A percentile compares a stretch with the other conserved stretches of the same genome.
These are phyloP conservation scores for Curvularia eragrostidis DNA, from an alignment of 2,329 filamentous ascomycete genomes.

Conservation along the genomic window DNA sequence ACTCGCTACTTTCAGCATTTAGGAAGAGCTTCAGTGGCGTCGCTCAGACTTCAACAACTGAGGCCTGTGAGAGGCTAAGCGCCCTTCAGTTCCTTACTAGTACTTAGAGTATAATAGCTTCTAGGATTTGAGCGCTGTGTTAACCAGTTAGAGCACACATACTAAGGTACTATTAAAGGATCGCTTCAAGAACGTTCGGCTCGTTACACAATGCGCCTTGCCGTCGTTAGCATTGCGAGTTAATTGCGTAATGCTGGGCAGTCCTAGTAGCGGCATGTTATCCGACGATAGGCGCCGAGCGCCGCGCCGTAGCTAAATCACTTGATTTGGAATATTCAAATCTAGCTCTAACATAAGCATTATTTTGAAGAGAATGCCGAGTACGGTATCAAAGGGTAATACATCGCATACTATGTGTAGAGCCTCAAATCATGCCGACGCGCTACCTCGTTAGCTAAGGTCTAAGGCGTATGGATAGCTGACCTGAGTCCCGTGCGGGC, in stretches of 20 bases:
- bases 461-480: background rate
- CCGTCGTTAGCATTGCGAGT: background rate
- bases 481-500: background rate
- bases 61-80: background rate
- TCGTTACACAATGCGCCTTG: background rate
- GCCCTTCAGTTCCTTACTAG: background rate
- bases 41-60: background rate
- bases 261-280: background rate
- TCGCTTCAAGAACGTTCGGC: background rate
- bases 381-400: background rate
- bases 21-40: background rate
- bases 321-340: background rate
- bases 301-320: background rate
- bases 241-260: background rate
- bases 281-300: background rate
- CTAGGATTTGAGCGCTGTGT: too few relatives aligned
- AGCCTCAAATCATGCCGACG: background rate
- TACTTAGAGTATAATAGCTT: too few relatives aligned
- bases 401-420: background rate
- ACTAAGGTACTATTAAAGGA: background rate
- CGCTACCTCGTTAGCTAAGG: background rate
- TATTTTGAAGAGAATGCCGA: background rate
- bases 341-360: background rate
- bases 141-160: too few relatives aligned
- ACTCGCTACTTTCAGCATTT: background rate